Conservation (phyloP, 148 eudicot genomes). For the Heliosperma pusillum region DNA sequence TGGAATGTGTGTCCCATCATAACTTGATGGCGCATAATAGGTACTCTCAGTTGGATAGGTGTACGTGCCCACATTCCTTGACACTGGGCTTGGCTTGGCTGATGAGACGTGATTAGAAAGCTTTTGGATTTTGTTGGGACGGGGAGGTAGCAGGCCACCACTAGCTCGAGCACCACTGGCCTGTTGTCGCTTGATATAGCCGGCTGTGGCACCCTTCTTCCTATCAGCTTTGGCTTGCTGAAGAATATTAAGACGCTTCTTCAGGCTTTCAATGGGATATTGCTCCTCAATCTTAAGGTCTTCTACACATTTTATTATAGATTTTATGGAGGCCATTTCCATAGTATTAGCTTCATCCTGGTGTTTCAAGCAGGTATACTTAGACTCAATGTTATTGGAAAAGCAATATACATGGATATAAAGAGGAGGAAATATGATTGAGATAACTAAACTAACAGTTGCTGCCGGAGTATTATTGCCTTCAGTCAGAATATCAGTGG, state of each 20-base stretch:
- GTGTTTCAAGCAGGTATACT: conserved; percentile 1
- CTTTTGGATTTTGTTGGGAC: conserved; percentile 38
- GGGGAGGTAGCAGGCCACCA: conserved; percentile 23
- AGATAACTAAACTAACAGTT: conserved; percentile 20
- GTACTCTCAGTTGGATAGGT: conserved; percentile 26
- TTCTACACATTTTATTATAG: conserved; percentile 55
- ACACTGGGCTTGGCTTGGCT: conserved; percentile 26
- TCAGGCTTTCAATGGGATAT: conserved; percentile 35
- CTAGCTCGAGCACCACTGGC: conserved; percentile 18
- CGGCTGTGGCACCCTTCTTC: conserved; percentile 33
- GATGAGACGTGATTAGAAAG: conserved; percentile 23
- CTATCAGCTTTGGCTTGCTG: conserved; percentile 43
- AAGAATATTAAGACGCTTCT: conserved; percentile 33
- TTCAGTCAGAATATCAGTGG: conserved; percentile 20
- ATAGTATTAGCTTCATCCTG: conserved; percentile 47
- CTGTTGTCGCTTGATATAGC: conserved; percentile 31
- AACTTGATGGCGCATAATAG: conserved; percentile 28
- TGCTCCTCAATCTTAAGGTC: conserved; percentile 48
- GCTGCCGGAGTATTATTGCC: conserved; percentile 28
- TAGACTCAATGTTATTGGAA: not conserved
- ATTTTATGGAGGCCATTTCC: conserved; percentile 35
- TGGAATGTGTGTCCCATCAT: conserved; percentile 20
- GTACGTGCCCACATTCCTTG: conserved; percentile 31
- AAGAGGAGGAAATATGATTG: not conserved
- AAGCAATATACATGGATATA: not conserved